Percentiles rank a stretch among this genome's conserved stretches.
These are phyloP conservation scores for Kazachstania africana DNA, from an alignment of 805 yeast genomes.

Conservation along the genomic window DNA sequence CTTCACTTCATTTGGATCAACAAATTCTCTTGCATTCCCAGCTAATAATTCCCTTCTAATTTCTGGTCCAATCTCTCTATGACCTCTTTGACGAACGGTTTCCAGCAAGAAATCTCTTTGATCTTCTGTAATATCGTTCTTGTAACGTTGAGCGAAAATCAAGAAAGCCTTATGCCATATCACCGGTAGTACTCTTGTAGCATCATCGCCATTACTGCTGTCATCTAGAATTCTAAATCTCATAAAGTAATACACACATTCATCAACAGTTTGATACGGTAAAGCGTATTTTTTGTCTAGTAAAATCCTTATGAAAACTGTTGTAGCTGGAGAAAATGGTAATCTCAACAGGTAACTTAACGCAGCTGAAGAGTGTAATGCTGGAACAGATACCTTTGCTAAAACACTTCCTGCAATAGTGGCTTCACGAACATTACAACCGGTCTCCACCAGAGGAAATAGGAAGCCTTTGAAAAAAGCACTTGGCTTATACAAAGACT, in stretches of 20 bases:
- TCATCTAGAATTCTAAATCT: slow-evolving; percentile 58
- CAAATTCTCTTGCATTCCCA: slow-evolving; percentile 55
- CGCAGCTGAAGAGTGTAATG: slow-evolving; percentile 92
- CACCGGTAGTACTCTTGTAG: slow-evolving; percentile 56
- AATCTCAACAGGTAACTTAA: slow-evolving; percentile 69
- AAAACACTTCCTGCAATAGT: slow-evolving; percentile 88
- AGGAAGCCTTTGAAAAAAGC: slow-evolving; percentile 96
- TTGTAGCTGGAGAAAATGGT: slow-evolving; percentile 80
- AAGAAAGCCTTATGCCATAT: slow-evolving; percentile 97
- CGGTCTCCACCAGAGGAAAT: slow-evolving; percentile 80
- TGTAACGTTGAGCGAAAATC: slow-evolving; percentile 90
- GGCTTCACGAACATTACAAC: slow-evolving; percentile 88
- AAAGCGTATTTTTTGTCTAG: slow-evolving; percentile 92
- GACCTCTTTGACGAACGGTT: slow-evolving; percentile 82
- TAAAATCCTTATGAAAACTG: slow-evolving; percentile 79
- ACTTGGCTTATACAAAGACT: slow-evolving; percentile 90
- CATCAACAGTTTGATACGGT: slow-evolving; percentile 93
- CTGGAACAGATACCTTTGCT: slow-evolving; percentile 84
- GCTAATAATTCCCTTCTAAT: slow-evolving; percentile 87
- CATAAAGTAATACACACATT: slow-evolving; percentile 87
- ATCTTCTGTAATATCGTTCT: slow-evolving; percentile 96
- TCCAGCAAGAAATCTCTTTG: slow-evolving; percentile 91
- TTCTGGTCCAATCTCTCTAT: slow-evolving; percentile 83
- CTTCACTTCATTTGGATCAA: slow-evolving; percentile 15
- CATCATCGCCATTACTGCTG: slow-evolving; percentile 30